Evolutionary conservation across 495 filamentous ascomycete genomes (phyloP).

Genomic region (Penicillium mononematosum): DNA sequence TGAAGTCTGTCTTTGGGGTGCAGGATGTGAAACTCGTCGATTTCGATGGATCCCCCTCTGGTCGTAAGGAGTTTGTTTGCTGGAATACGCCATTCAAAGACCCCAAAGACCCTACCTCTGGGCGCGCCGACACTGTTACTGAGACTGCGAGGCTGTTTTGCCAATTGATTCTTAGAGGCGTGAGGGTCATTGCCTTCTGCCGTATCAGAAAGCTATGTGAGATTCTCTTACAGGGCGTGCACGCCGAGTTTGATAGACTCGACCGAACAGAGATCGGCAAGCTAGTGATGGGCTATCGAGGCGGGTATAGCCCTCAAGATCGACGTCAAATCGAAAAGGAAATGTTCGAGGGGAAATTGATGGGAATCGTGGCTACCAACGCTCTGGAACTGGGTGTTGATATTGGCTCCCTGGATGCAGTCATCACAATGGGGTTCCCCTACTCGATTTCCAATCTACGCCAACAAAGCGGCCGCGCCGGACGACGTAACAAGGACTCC

Average conservation of each 20-base stretch:
- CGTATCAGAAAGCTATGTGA: slow-evolving; percentile 86
- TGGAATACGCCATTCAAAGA: slow-evolving; percentile 99
- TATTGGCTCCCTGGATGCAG: slow-evolving; percentile 92
- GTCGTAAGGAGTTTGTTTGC: slow-evolving; percentile 92
- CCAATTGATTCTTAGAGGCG: slow-evolving; percentile 82
- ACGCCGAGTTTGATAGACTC: slow-evolving; percentile 68
- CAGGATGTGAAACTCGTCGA: slow-evolving; percentile 74
- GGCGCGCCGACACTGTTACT: slow-evolving; percentile 74
- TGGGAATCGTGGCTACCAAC: slow-evolving; percentile 92
- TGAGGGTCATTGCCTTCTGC: slow-evolving; percentile 93
- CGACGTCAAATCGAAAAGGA: slow-evolving; percentile 85
- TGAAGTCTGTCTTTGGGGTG: slow-evolving; percentile 91
- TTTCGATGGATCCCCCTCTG: slow-evolving; percentile 91
- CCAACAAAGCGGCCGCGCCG: slow-evolving; percentile 92
- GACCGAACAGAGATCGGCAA: slow-evolving; percentile 70
- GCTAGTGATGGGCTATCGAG: slow-evolving; percentile 92
- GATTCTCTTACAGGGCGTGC: slow-evolving; percentile 74
- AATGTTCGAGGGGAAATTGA: slow-evolving; percentile 93
- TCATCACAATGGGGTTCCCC: slow-evolving; percentile 91
- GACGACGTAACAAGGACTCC: slow-evolving; percentile 90
- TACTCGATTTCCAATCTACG: slow-evolving; percentile 92
- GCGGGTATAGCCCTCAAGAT: slow-evolving; percentile 95
- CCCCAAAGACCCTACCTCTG: slow-evolving; percentile 79
- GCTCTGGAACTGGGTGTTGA: slow-evolving; percentile 93
- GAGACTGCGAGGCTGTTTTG: slow-evolving; percentile 90